These are phyloP conservation scores for Colletotrichum theobromicola DNA, from an alignment of 2,329 filamentous ascomycete species.

Conservation along the genomic window DNA sequence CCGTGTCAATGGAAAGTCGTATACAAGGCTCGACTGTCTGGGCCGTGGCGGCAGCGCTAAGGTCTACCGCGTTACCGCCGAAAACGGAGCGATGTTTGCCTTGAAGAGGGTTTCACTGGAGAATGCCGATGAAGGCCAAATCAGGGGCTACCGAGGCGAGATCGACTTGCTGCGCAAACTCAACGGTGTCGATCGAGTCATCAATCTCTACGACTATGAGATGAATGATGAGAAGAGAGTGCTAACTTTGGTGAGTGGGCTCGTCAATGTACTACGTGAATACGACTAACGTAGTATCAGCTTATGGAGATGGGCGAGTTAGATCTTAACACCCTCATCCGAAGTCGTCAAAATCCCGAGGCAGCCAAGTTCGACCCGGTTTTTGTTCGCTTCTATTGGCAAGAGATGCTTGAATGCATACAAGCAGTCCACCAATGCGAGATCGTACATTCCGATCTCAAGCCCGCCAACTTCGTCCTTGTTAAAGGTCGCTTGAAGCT, in stretches of 20 bases:
- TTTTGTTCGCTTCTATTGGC: conserved; percentile 98
- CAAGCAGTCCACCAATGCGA: conserved; percentile 87
- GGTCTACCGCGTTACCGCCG: conserved; percentile 95
- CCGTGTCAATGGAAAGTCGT: conserved; percentile 88
- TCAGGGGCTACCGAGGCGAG: conserved; percentile 91
- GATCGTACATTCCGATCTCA: conserved; percentile 95
- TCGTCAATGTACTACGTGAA: background rate
- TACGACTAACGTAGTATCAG: conserved; percentile 43
- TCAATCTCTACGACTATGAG: conserved; percentile 90
- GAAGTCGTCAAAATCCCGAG: conserved; percentile 72
- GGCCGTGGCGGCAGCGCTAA: conserved; percentile 92
- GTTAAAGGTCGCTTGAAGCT: conserved; percentile 90
- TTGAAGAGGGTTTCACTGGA: conserved; percentile 92
- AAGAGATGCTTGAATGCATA: conserved; percentile 98
- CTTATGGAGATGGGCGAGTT: conserved; percentile 98
- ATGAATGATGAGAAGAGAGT: conserved; percentile 88
- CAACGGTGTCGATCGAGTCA: conserved; percentile 85
- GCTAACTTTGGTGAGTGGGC: conserved; percentile 75
- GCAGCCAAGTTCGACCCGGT: conserved; percentile 81
- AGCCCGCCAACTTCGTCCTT: conserved; percentile 95
- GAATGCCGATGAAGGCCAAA: conserved; percentile 82
- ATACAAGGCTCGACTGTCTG: conserved; percentile 87
- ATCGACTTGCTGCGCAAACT: conserved; percentile 89
- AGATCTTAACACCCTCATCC: conserved; percentile 87
- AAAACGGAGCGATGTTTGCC: conserved; percentile 95